These are phyloP conservation scores for Houttuynia cordata DNA, from an alignment of 164 flowering plant genomes.

Conservation along the genomic window DNA sequence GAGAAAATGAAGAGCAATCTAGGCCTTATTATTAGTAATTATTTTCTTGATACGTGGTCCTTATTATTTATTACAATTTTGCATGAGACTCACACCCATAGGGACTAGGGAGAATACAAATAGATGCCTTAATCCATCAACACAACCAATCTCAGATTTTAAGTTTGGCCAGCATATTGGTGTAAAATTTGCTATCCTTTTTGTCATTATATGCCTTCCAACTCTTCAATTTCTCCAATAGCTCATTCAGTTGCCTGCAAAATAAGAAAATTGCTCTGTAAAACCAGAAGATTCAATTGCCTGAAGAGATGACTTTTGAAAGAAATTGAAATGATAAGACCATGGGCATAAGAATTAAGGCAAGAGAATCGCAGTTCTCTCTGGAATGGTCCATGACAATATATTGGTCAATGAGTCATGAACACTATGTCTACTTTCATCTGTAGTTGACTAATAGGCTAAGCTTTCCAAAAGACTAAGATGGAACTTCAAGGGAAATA, in stretches of 20 bases:
- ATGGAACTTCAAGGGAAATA: background rate
- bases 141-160: background rate
- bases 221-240: constrained; percentile 11
- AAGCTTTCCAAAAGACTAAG: background rate
- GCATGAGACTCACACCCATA: no score
- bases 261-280: background rate
- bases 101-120: no score
- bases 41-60: no score
- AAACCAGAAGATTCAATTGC: background rate
- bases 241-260: constrained; percentile 9
- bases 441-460: background rate
- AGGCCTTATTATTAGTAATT: no score
- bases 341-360: background rate
- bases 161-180: constrained; percentile 13
- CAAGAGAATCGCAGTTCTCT: no score
- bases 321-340: background rate
- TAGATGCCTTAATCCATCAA: no score
- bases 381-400: no score
- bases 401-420: no score
- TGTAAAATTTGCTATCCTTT: constrained; percentile 10
- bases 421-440: no score
- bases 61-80: no score
- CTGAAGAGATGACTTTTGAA: background rate
- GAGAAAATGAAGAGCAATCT: no score
- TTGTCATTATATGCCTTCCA: constrained; percentile 4